phyloP scores from a whole-genome alignment of 2,329 filamentous ascomycete species.

The Thelonectria blattea region DNA sequence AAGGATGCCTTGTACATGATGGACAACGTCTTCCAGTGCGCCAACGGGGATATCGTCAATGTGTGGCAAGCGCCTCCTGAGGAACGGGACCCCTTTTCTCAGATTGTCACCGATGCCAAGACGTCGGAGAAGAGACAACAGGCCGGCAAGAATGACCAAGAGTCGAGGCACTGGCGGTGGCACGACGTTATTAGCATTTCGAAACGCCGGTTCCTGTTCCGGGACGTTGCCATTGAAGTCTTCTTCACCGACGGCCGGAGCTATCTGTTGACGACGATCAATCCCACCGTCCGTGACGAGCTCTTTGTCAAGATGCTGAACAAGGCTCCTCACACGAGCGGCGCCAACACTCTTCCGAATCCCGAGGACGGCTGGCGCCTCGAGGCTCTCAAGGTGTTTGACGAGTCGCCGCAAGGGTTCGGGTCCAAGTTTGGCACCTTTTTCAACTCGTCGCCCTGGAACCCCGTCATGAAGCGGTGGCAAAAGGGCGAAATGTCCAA shows the following conservation, averaged over 20 bases:
- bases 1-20: conserved; percentile 93
- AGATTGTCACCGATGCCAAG: conserved; percentile 80
- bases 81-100: conserved; percentile 92
- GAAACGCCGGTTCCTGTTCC: conserved; percentile 92
- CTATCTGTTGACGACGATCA: conserved; percentile 87
- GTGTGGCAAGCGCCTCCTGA: conserved; percentile 92
- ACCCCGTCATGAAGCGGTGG: conserved; percentile 88
- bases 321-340: conserved; percentile 81
- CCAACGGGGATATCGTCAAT: conserved; percentile 95
- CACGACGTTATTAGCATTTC: conserved; percentile 93
- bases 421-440: conserved; percentile 91
- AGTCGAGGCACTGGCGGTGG: conserved; percentile 92
- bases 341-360: conserved; percentile 71
- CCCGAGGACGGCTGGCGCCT: conserved; percentile 92
- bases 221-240: conserved; percentile 94
- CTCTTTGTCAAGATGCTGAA: conserved; percentile 76
- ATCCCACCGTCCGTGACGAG: conserved; percentile 75
- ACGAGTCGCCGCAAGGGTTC: conserved; percentile 67
- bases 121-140: conserved; percentile 65
- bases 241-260: conserved; percentile 98
- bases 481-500: conserved; percentile 95
- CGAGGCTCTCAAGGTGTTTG: conserved; percentile 76
- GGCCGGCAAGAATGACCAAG: conserved; percentile 68
- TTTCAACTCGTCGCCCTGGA: conserved; percentile 82
- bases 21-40: conserved; percentile 94